Percentiles rank a stretch among this genome's conserved stretches.
Evolutionary conservation across 257 asterid species (phyloP).

Genomic region (Fraxinus pennsylvanica): DNA sequence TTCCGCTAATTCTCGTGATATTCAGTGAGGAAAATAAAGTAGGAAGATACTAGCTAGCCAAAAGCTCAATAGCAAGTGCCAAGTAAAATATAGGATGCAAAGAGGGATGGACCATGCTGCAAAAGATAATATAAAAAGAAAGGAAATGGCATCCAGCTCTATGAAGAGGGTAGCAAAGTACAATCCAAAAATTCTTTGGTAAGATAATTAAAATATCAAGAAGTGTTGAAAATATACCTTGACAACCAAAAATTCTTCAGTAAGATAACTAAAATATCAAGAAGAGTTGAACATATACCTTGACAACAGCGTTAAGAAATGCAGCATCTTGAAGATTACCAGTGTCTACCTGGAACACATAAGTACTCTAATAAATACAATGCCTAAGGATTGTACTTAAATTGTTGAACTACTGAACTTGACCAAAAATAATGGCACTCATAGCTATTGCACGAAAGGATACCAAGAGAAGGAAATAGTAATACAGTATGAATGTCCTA

Average conservation of each 20-base stretch:
- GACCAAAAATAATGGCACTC: conserved; percentile 19
- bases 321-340: conserved; percentile 69
- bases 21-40: background rate
- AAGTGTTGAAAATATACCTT: conserved; percentile 50
- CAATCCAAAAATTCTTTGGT: background rate
- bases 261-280: conserved; percentile 12
- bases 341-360: conserved; percentile 58
- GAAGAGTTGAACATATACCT: conserved; percentile 46
- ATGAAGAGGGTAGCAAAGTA: background rate
- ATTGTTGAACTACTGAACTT: conserved; percentile 18
- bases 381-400: background rate
- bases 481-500: background rate
- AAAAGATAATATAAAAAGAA: conserved; percentile 1
- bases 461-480: background rate
- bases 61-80: conserved; percentile 13
- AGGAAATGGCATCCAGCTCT: background rate
- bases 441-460: background rate
- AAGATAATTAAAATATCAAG: conserved; percentile 9
- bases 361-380: background rate
- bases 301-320: conserved; percentile 85
- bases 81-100: conserved; percentile 11
- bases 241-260: conserved; percentile 44
- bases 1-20: conserved; percentile 12
- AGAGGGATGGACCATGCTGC: conserved; percentile 1
- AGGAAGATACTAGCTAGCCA: conserved; percentile 9